Evolutionary conservation across 2,329 filamentous ascomycete species (phyloP), one percentile per base, ranked within the genome.

Genomic region (Verticillium klebahnii): DNA sequence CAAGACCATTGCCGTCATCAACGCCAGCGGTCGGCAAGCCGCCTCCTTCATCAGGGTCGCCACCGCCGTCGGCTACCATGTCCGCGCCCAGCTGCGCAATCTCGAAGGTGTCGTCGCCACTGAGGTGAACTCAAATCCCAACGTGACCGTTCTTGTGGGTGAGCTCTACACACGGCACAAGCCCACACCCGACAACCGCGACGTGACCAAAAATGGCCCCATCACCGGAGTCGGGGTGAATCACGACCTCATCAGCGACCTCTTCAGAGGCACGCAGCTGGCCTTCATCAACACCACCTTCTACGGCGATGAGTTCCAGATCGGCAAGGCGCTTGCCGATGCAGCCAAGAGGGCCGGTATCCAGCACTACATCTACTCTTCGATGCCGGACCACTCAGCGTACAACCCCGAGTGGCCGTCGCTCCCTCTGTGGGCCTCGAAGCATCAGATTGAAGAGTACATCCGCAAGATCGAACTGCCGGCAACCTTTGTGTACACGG

Each of bases 211-310:
- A 77, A 90, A 82, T 80, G 91, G 74, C 66, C 85, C 72, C 70
- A 89, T 86, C 59, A 80, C 80, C 52, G 84, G 84, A 54, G 82
- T 87, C 65, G 85, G 89, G 65, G 86, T 94, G 70, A 92, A 92
- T 72, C 83, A 88, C 68, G 81, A 81, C 1, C 76, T 97, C 67
- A 90, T 97, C 71, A 82, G 85, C 60, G 83, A 90, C 67, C 83
- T 98, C 23, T 98, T 98, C 81, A 80, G 84, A 40, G 92, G 91
- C 64, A 90, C 91, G 25, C 90, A 96, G 69, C 84, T 96, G 59
- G 95, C 95, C 63, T 99, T 98, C 76, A 93, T 98, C 80, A 99
- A 99, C 79, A 99, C 95, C 52, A 96, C 93, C 5, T 96, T 96
- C 70, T 97, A 96, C 80, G 95, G 94, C 59, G 93, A 98, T 76